Base-by-base conservation (phyloP, 148 eudicot genomes). In the Nepenthes gracilis region DNA sequence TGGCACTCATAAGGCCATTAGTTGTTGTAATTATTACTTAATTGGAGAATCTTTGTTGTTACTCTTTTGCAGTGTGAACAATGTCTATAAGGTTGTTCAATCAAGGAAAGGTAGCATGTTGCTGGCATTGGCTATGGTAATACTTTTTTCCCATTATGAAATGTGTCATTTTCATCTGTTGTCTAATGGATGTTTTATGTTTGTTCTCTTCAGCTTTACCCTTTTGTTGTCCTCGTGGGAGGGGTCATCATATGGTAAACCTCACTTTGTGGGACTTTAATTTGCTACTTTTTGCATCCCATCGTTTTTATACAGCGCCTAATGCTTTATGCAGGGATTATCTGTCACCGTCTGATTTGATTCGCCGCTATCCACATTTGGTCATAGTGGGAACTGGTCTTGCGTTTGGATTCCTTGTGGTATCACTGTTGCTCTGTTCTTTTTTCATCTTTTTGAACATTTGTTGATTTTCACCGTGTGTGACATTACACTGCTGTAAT, bases 381-480 rank as follows among this genome's bases (percentile, higher is more conserved):
- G 78, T 89, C 62, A 62, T 93, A 54, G 33, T 83, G 74, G 92
- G 99, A 75, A 79, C 85, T 64, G 99, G 99, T 52, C 94, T 88
- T 66, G 87, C 95, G 48, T 93, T 93, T 76, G 99, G 96, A 43
- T 93, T 89, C 64, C 89, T 88, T 62, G 99, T 93, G 89, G 99
- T 93, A 77, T 40, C 6, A 40, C 45, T 3, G 23, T 40, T 40
- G 6, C 4, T 3, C 8, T 40, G 45, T 40, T 4, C 45, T 40
- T 3, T 40, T 40, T 8, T 3, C 4, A 40, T 40, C 45, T 3
- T 3, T 40, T 4, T 0, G 45, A 40, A 40, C 4, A 40, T 40
- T 23, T 23, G 23, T 23, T 23, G 23, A 23, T 23, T 23, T 23
- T 23, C 23, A 23, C 23, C 23, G 23, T 23, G 23, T 23, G 23